phyloP scores from a whole-genome alignment of 768 basidiomycete genomes.

The Termitomyces sp. region DNA sequence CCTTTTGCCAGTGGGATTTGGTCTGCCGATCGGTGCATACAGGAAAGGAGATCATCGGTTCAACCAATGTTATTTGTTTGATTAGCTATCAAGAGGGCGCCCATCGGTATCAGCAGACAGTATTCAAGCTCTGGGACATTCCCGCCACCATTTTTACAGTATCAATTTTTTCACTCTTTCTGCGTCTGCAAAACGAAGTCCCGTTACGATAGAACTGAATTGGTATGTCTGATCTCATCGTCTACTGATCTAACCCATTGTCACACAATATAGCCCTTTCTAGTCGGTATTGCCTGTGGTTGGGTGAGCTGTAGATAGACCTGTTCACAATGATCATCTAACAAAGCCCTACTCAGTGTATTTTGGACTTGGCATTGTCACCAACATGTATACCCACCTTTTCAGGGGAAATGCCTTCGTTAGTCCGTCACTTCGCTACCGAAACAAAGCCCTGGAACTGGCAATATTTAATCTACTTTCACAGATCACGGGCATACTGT shows the following conservation, averaged over 20 bases:
- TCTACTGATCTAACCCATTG: not conserved
- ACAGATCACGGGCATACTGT: conserved; percentile 74
- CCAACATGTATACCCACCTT: conserved; percentile 75
- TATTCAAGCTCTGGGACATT: conserved; percentile 63
- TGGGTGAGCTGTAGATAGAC: conserved; percentile 38
- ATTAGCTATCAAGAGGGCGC: conserved; percentile 51
- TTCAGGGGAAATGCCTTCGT: conserved; percentile 76
- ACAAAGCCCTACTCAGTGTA: conserved; percentile 37
- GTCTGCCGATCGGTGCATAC: conserved; percentile 75
- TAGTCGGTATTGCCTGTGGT: conserved; percentile 61
- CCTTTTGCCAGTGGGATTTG: conserved; percentile 76
- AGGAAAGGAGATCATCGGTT: conserved; percentile 37
- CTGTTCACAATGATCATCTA: not conserved
- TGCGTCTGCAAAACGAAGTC: conserved; percentile 64
- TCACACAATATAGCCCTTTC: not conserved
- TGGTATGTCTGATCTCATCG: conserved; percentile 30
- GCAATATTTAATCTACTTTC: not conserved
- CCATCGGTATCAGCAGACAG: conserved; percentile 74
- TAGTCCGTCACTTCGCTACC: conserved; percentile 45
- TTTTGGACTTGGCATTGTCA: conserved; percentile 78
- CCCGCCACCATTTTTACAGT: conserved; percentile 62
- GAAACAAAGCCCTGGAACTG: not conserved
- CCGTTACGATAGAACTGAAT: conserved; percentile 53
- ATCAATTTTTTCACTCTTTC: conserved; percentile 62
- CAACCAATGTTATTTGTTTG: conserved; percentile 43